Conservation (phyloP, 1,139 yeast species). For the Debaryomycetaceae sp. region DNA sequence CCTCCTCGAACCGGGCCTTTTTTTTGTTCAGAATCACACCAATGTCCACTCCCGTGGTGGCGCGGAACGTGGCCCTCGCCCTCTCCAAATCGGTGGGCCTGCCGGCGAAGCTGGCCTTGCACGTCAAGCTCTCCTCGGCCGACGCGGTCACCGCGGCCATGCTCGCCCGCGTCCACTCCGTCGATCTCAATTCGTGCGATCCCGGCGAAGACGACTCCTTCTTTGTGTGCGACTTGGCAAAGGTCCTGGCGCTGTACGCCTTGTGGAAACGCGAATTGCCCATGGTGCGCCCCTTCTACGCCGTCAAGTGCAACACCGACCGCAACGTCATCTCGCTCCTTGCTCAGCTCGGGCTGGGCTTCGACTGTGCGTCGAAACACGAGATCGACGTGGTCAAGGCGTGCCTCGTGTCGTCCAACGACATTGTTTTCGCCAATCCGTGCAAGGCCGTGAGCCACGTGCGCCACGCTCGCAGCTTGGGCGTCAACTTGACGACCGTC, state of each 20-base stretch:
- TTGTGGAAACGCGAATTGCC: slow-evolving; percentile 63
- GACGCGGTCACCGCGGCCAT: slow-evolving; percentile 26
- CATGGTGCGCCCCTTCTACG: slow-evolving; percentile 73
- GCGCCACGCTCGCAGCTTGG: slow-evolving; percentile 48
- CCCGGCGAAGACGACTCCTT: slow-evolving; percentile 83
- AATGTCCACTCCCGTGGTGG: too few species aligned
- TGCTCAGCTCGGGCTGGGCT: slow-evolving; percentile 56
- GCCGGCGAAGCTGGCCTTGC: too few species aligned
- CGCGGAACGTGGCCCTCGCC: too few species aligned
- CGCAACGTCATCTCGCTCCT: slow-evolving; percentile 45
- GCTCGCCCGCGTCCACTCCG: slow-evolving; percentile 25
- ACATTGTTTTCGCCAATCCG: slow-evolving; percentile 88
- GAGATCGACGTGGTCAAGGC: slow-evolving; percentile 64
- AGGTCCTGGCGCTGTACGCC: slow-evolving; percentile 46
- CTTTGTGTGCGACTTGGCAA: slow-evolving; percentile 78
- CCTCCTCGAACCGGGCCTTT: too few species aligned
- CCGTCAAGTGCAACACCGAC: slow-evolving; percentile 90
- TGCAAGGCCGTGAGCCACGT: slow-evolving; percentile 79
- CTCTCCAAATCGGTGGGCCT: too few species aligned
- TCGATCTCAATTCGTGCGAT: slow-evolving; percentile 52
- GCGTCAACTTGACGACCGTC: slow-evolving; percentile 70
- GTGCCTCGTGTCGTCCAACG: slow-evolving; percentile 50
- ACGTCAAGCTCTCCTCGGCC: too few species aligned
- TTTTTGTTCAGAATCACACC: too few species aligned
- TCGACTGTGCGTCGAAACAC: slow-evolving; percentile 87